Evolutionary conservation across 768 basidiomycete species (phyloP), one percentile per base, ranked within the genome.

Genomic region (Lentinus tigrinus): DNA sequence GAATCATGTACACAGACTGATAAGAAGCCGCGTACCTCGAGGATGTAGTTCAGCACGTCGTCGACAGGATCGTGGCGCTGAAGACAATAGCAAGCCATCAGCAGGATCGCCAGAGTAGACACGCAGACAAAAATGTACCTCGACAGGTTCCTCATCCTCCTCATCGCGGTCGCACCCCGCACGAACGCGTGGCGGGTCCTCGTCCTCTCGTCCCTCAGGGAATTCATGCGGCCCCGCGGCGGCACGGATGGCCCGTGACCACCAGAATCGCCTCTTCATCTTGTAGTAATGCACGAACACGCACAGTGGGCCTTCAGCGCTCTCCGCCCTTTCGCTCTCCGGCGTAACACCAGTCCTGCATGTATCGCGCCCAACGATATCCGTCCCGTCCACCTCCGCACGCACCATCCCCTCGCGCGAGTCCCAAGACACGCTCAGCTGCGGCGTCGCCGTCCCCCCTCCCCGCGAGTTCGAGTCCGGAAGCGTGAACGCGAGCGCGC

Each of bases 221-320:
- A 44, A 24, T 40, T 57, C 49, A 23, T 51, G 48, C 16, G 50
- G 50, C 16, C 50, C 56, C 14, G 56, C 56, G 1, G 40, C 56
- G 1, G 56, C 56, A 27, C 44, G 19, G 0, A 52, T 57, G 28
- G 19, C 21, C 3, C 27, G 3, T 10, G 2, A 4, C 27, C 27
- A 42, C 36, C 17, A 19, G 26, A 38, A 28, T 19, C 59, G n/a
- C 23, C 38, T 17, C 49, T 52, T 47, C 42, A 60, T 38, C 49
- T 60, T 55, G 43, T 55, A 52, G 42, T 60, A 60, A 19, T 55
- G 53, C 39, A 60, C 4, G 43, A 60, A 60, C 2, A 56, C 31
- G 24, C 53, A 55, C 26, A 56, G 59, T 16, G 44, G n/a, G 10
- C 46, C 14, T 8, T 19, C 31, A n/a, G 14, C 38, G 38, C 21